Conservation (phyloP, 1,284 basidiomycete genomes). For the Anthracocystis walkeri region DNA sequence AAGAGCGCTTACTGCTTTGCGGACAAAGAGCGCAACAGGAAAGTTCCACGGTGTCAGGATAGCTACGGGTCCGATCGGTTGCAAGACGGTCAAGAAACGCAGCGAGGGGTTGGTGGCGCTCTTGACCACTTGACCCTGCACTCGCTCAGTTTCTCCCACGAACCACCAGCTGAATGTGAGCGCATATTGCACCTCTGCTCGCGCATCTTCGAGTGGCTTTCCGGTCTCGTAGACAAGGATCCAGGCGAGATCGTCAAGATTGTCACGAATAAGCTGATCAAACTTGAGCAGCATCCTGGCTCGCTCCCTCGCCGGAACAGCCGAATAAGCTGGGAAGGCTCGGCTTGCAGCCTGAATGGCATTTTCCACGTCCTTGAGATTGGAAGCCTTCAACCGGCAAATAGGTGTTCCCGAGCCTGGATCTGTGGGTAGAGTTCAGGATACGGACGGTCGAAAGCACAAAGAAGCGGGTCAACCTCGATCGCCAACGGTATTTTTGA, state of each 20-base stretch:
- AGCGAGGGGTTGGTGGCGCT: slow-evolving; percentile 80
- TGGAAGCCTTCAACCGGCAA: slow-evolving; percentile 41
- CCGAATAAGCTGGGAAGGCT: slow-evolving; percentile 58
- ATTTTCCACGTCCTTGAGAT: slow-evolving; percentile 61
- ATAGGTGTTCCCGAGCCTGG: slow-evolving; percentile 37
- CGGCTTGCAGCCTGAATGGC: slow-evolving; percentile 61
- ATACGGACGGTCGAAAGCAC: slow-evolving; percentile 4
- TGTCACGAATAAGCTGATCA: slow-evolving; percentile 54
- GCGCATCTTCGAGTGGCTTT: slow-evolving; percentile 64
- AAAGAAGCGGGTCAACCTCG: neutral
- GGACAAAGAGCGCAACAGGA: slow-evolving; percentile 75
- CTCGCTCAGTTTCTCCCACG: slow-evolving; percentile 57
- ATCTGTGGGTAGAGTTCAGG: slow-evolving; percentile 14
- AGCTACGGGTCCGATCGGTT: slow-evolving; percentile 80
- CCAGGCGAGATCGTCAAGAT: slow-evolving; percentile 65
- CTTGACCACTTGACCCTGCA: slow-evolving; percentile 78
- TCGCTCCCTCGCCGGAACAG: slow-evolving; percentile 57
- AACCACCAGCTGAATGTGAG: slow-evolving; percentile 68
- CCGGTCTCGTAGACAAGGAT: slow-evolving; percentile 68
- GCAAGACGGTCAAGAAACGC: slow-evolving; percentile 86
- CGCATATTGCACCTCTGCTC: slow-evolving; percentile 63
- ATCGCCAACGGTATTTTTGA: neutral
- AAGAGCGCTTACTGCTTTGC: slow-evolving; percentile 89
- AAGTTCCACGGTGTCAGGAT: slow-evolving; percentile 70
- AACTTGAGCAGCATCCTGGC: slow-evolving; percentile 62